Percentiles rank a stretch among this genome's conserved stretches.
phyloP scores from a whole-genome alignment of 1,284 basidiomycete genomes.

The Pyrrhoderma noxium region DNA sequence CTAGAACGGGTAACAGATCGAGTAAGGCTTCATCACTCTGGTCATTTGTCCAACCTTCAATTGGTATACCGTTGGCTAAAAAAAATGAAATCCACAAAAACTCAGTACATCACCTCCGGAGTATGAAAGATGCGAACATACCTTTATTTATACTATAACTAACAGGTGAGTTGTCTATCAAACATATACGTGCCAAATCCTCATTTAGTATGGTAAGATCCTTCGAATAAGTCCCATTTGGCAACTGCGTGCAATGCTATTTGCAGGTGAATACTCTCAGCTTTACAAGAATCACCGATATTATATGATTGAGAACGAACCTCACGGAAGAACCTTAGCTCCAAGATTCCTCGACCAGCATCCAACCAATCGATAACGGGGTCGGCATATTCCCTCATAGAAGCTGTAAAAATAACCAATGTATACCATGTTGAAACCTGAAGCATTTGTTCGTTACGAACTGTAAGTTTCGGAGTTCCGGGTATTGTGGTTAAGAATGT shows the following conservation, averaged over 20 bases:
- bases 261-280: slow-evolving; percentile 10
- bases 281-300: no score
- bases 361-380: slow-evolving; percentile 99
- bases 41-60: slow-evolving; percentile 99
- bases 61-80: slow-evolving; percentile 92
- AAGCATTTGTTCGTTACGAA: background rate
- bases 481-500: slow-evolving; percentile 2
- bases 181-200: slow-evolving; percentile 86
- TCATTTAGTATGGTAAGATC: slow-evolving; percentile 83
- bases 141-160: slow-evolving; percentile 92
- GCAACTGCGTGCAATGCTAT: slow-evolving; percentile 85
- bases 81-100: no score
- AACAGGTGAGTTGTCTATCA: slow-evolving; percentile 94
- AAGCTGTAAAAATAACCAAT: slow-evolving; percentile 97
- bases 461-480: no score
- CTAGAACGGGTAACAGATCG: slow-evolving; percentile 90
- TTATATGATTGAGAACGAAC: slow-evolving; percentile 36
- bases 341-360: slow-evolving; percentile 85
- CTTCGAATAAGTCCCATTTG: slow-evolving; percentile 93
- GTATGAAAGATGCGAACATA: slow-evolving; percentile 34
- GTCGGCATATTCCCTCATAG: slow-evolving; percentile 98
- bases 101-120: no score
- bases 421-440: slow-evolving; percentile 99
- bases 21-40: slow-evolving; percentile 94
- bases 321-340: slow-evolving; percentile 86